Conservation (phyloP, 257 asterid species). For the Apocynum venetum region DNA sequence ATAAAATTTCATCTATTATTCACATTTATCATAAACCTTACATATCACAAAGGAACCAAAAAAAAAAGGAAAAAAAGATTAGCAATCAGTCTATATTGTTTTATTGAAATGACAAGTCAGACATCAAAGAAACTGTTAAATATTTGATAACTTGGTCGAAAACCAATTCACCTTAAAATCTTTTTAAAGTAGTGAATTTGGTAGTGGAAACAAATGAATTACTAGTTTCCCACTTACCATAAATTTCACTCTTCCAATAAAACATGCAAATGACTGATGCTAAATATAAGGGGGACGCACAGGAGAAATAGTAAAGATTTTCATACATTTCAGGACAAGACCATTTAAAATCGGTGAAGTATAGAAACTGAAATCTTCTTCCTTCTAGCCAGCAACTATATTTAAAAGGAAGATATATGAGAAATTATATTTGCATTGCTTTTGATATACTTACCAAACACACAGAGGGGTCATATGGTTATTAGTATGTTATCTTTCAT, state of each 20-base stretch:
- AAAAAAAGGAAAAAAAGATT: too few relatives aligned
- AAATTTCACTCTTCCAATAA: not conserved
- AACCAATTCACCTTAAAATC: too few relatives aligned
- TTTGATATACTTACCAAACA: too few relatives aligned
- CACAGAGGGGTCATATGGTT: too few relatives aligned
- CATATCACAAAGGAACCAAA: not conserved
- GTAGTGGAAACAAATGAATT: not conserved
- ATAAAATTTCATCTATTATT: too few relatives aligned
- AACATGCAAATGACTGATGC: not conserved
- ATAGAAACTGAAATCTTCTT: not conserved
- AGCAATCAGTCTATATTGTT: not conserved
- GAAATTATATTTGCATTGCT: too few relatives aligned
- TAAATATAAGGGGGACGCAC: not conserved
- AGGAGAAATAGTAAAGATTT: not conserved
- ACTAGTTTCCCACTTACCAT: not conserved
- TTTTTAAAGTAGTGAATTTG: not conserved
- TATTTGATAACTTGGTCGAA: not conserved
- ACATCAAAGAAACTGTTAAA: too few relatives aligned
- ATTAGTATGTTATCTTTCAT: too few relatives aligned
- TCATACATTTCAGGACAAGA: not conserved
- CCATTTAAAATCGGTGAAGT: not conserved
- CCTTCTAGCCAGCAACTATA: not conserved
- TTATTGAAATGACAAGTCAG: not conserved
- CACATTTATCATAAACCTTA: not conserved
- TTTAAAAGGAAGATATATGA: not conserved